Conservation (phyloP, 305 asterid genomes). For the Fraxinus dipetala region DNA sequence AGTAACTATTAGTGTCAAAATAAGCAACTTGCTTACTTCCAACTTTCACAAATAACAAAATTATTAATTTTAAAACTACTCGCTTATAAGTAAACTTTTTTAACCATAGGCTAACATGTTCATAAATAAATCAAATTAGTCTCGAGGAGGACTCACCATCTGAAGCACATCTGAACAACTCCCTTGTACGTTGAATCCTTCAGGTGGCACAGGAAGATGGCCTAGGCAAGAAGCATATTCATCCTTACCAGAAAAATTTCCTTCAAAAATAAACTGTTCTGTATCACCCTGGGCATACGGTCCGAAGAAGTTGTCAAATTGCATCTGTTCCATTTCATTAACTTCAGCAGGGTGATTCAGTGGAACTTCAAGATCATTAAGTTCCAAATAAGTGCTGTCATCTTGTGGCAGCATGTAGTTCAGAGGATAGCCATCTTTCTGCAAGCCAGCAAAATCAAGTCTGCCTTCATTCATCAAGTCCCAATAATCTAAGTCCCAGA, state of each 20-base stretch:
- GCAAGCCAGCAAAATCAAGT: conserved; percentile 24
- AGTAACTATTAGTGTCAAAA: background rate
- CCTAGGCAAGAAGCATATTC: conserved; percentile 16
- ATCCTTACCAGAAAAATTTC: conserved; percentile 19
- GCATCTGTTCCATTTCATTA: conserved; percentile 17
- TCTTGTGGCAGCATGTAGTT: conserved; percentile 17
- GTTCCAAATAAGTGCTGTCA: conserved; percentile 41
- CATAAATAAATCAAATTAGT: background rate
- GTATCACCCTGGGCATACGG: conserved; percentile 12
- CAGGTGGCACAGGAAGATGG: conserved; percentile 26
- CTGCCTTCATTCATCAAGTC: conserved; percentile 21
- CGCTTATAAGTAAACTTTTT: background rate
- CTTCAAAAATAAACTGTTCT: conserved; percentile 21
- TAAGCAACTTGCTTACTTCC: background rate
- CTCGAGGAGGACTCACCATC: conserved; percentile 30
- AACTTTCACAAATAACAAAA: background rate
- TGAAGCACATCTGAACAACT: conserved; percentile 21
- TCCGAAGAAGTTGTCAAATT: conserved; percentile 16
- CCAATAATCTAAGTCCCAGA: conserved; percentile 36
- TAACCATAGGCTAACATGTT: background rate
- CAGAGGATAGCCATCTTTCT: conserved; percentile 18
- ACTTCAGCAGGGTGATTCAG: conserved; percentile 27
- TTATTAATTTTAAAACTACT: background rate
- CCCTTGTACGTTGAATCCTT: conserved; percentile 13
- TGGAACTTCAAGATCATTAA: conserved; percentile 43